Evolutionary conservation across 441 rosid species (phyloP), one percentile per base, ranked within the genome.

Genomic region (Gossypium schwendimanii): DNA sequence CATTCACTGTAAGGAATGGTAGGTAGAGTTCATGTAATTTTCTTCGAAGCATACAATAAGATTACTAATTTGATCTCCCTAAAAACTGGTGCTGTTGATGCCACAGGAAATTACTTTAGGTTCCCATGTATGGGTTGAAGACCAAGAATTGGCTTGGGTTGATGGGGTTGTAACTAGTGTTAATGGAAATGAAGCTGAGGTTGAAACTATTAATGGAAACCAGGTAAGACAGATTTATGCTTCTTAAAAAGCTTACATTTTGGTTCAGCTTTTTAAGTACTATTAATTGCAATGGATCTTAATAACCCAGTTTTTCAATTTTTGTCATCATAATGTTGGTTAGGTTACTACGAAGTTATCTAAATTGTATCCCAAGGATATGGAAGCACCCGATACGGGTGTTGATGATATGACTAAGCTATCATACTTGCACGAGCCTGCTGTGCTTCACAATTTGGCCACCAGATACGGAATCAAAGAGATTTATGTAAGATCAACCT

Each of bases 381-480:
- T 21, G 73, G 98, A 94, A 59, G 84, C 86, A 80, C 87, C 87
- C 20, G 78, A 74, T 28, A 92, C 81, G 53, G 97, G 98, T 75
- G 84, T 92, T 62, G 97, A 94, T 81, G 97, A 94, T 87, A 94
- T 94, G 98, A 92, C 97, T 36, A 83, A 81, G 76, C 78, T 94
- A 61, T 83, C 89, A 4, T 94, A 92, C 76, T 81, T 94, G 67
- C 90, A 94, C 63, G 97, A 94, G 84, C 97, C 98, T 21, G 92
- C 87, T 17, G 92, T 94, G 78, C 80, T 94, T 63, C 84, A 85
- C 64, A 94, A 92, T 79, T 82, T 94, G 83, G 85, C 86, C 0
- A 79, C 78, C 28, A 84, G 98, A 85, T 92, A 82, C 70, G 81
- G 77, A 69, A 73, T 80, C 15, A 79, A 87, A 75, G 90, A 87